These are phyloP conservation scores for Claviceps maximensis DNA, from an alignment of 2,329 filamentous ascomycete species.

Conservation along the genomic window DNA sequence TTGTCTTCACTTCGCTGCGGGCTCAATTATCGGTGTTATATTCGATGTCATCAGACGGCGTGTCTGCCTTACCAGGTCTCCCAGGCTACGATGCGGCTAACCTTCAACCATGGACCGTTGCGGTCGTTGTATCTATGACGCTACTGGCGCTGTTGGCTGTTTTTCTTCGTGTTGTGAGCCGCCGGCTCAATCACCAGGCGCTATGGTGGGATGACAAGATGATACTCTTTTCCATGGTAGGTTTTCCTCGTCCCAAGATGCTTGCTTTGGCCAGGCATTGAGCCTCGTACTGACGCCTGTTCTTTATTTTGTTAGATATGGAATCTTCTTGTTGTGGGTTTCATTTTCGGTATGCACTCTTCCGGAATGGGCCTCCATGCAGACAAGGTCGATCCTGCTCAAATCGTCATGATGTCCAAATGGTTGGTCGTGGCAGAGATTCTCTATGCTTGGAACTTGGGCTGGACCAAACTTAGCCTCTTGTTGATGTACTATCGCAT, in stretches of 20 bases:
- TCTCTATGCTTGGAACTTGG: conserved; percentile 33
- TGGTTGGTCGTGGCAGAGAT: conserved; percentile 34
- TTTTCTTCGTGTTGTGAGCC: conserved; percentile 25
- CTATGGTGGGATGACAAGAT: conserved; percentile 38
- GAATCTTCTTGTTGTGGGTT: conserved; percentile 30
- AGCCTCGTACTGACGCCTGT: neutral
- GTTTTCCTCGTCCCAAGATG: neutral
- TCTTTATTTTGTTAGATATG: conserved; percentile 16
- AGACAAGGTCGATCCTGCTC: conserved; percentile 19
- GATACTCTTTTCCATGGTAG: conserved; percentile 34
- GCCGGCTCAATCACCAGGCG: conserved; percentile 25
- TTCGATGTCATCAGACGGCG: conserved; percentile 4
- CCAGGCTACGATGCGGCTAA: conserved; percentile 16
- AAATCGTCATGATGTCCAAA: conserved; percentile 32
- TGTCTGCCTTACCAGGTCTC: conserved; percentile 9
- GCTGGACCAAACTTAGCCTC: conserved; percentile 36
- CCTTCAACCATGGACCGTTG: conserved; percentile 28
- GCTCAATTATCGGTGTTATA: neutral
- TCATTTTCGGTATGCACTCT: conserved; percentile 34
- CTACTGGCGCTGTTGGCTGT: conserved; percentile 26
- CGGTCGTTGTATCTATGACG: conserved; percentile 26
- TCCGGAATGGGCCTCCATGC: conserved; percentile 35
- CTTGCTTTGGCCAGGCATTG: neutral
- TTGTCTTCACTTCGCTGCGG: neutral
- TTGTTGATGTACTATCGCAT: conserved; percentile 40